Percentiles rank a stretch among this genome's conserved stretches.
phyloP scores from a whole-genome alignment of 1,284 basidiomycete genomes.

The Ustilago crameri region DNA sequence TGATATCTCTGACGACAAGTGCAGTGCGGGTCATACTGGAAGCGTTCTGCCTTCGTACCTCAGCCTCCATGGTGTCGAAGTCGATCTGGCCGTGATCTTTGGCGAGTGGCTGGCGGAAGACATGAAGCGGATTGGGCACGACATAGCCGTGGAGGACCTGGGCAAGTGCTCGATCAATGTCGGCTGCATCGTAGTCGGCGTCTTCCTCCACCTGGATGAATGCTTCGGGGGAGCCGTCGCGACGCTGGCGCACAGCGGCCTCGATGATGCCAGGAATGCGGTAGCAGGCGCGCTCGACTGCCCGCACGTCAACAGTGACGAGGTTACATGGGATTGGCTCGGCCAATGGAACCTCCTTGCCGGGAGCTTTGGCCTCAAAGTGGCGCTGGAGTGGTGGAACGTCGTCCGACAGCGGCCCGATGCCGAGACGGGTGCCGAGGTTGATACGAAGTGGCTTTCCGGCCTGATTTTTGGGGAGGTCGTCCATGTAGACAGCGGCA shows the following conservation, averaged over 20 bases:
- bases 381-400: conserved; percentile 66
- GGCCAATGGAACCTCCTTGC: conserved; percentile 65
- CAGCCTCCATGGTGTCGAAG: conserved; percentile 67
- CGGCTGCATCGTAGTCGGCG: conserved; percentile 66
- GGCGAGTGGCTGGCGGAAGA: conserved; percentile 67
- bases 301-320: conserved; percentile 65
- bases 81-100: conserved; percentile 66
- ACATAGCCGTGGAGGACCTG: conserved; percentile 68
- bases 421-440: conserved; percentile 65
- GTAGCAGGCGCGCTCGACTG: conserved; percentile 67
- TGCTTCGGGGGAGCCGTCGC: conserved; percentile 66
- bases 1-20: conserved; percentile 65
- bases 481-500: conserved; percentile 68
- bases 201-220: conserved; percentile 68
- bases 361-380: conserved; percentile 67
- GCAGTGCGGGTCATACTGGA: conserved; percentile 66
- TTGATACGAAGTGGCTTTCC: conserved; percentile 68
- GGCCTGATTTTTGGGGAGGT: conserved; percentile 67
- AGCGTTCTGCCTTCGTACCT: conserved; percentile 67
- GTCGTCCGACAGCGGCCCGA: conserved; percentile 66
- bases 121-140: conserved; percentile 68
- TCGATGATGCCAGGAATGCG: conserved; percentile 67
- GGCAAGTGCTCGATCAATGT: conserved; percentile 67
- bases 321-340: conserved; percentile 66
- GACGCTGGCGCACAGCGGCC: conserved; percentile 65